Evolutionary conservation across 306 rosid genomes (phyloP).

Genomic region (Canavalia ensiformis): DNA sequence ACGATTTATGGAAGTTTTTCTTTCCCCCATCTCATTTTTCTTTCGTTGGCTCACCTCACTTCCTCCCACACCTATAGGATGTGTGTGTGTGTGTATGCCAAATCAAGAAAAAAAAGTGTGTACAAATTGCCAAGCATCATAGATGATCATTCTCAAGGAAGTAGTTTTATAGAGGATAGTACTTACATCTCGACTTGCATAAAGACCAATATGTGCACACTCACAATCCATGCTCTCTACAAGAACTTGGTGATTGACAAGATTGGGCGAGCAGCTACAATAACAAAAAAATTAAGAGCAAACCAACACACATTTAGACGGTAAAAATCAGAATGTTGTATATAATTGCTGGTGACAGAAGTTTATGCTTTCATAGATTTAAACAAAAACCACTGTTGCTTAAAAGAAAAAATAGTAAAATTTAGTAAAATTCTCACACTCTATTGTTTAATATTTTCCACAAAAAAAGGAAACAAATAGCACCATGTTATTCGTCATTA

Average conservation of each 20-base stretch:
- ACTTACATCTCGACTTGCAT: slow-evolving; percentile 91
- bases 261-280: slow-evolving; percentile 90
- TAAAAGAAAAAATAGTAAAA: not conserved
- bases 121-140: not conserved
- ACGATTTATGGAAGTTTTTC: too few relatives aligned
- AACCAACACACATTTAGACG: slow-evolving; percentile 38
- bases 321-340: slow-evolving; percentile 20
- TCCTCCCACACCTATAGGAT: not conserved
- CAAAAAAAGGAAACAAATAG: slow-evolving; percentile 16
- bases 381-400: not conserved
- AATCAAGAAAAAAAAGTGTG: slow-evolving; percentile 20
- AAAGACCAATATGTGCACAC: slow-evolving; percentile 85
- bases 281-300: slow-evolving; percentile 51
- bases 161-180: slow-evolving; percentile 33
- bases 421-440: not conserved
- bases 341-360: not conserved
- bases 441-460: not conserved
- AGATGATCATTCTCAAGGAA: slow-evolving; percentile 35
- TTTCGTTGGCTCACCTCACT: not conserved
- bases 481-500: not conserved
- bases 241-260: slow-evolving; percentile 89
- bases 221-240: slow-evolving; percentile 95
- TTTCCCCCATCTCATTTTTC: slow-evolving; percentile 13
- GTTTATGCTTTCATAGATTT: not conserved
- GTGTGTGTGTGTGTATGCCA: not conserved